Conservation (phyloP, 306 rosid species). For the Pyrus bretschneideri region DNA sequence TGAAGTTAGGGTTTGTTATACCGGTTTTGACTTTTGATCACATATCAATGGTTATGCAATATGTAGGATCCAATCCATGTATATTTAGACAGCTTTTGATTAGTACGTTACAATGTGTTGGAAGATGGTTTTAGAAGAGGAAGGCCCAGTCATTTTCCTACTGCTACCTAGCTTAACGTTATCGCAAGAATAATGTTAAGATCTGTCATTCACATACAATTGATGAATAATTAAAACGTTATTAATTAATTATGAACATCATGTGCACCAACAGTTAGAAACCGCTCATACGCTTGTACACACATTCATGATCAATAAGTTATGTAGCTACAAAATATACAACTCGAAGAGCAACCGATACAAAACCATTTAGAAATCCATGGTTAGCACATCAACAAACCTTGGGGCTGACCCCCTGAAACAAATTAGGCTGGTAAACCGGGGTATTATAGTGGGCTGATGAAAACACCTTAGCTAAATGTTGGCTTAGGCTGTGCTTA, state of each 20-base stretch:
- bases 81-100: no score
- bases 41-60: no score
- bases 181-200: no score
- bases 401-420: neutral
- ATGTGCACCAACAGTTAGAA: neutral
- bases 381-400: neutral
- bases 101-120: neutral
- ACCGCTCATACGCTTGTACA: neutral
- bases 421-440: neutral
- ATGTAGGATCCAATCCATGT: no score
- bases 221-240: no score
- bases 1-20: no score
- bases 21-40: no score
- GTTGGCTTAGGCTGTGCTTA: neutral
- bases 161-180: no score
- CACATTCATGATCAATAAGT: neutral
- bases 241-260: no score
- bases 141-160: neutral
- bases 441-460: neutral
- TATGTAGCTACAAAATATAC: neutral
- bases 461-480: neutral
- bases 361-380: neutral
- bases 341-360: neutral
- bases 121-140: neutral
- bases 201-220: accelerated